These are phyloP conservation scores for Trichocladium uniseriatum DNA, from an alignment of 495 filamentous ascomycete species.

Conservation along the genomic window DNA sequence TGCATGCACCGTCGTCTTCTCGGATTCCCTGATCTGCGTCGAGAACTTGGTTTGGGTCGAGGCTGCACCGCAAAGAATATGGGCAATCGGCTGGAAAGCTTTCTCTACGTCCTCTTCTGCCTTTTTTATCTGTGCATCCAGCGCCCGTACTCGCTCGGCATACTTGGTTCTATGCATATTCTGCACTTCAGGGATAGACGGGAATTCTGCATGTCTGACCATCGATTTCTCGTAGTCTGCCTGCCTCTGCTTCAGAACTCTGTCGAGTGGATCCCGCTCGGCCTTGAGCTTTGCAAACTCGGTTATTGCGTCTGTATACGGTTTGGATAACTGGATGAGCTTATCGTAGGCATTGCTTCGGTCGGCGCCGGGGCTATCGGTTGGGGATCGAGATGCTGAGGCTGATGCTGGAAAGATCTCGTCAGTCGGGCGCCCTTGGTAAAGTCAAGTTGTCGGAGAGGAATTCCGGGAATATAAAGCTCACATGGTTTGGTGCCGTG, in stretches of 20 bases:
- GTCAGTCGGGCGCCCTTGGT: background rate
- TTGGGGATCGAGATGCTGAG: background rate
- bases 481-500: background rate
- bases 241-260: slow-evolving; percentile 8
- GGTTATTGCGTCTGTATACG: background rate
- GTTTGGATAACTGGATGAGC: background rate
- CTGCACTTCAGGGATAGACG: slow-evolving; percentile 24
- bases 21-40: background rate
- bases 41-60: too few relatives aligned
- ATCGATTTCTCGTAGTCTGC: slow-evolving; percentile 18
- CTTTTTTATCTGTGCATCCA: slow-evolving; percentile 2
- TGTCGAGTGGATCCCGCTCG: slow-evolving; percentile 9
- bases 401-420: background rate
- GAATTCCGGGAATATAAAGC: background rate
- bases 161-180: slow-evolving; percentile 11
- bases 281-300: background rate
- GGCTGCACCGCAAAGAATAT: background rate
- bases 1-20: background rate
- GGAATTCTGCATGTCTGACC: slow-evolving; percentile 22
- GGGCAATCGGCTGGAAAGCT: background rate
- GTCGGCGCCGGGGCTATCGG: background rate
- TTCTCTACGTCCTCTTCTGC: background rate
- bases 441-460: background rate
- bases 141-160: background rate
- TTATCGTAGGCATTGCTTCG: background rate